Percentiles rank a stretch among this genome's conserved stretches.
phyloP scores from a whole-genome alignment of 225 moss, liverwort and hornwort genomes.

The Pleurozium schreberi region DNA sequence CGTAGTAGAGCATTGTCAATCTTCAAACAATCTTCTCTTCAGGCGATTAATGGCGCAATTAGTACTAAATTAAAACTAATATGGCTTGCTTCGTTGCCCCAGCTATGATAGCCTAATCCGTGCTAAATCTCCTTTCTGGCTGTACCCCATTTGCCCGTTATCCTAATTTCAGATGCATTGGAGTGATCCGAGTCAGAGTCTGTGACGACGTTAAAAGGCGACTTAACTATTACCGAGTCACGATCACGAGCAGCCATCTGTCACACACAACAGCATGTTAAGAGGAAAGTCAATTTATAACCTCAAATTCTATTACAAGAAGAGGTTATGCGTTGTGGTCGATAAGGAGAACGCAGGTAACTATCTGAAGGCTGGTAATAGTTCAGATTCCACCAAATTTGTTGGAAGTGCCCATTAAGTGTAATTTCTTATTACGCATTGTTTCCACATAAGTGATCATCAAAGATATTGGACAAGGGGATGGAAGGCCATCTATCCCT shows the following conservation, averaged over 20 bases:
- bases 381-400: not conserved
- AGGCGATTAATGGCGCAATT: not conserved
- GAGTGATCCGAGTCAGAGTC: slow-evolving; percentile 5
- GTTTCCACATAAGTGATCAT: not conserved
- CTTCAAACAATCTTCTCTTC: not conserved
- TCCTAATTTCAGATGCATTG: not conserved
- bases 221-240: slow-evolving; percentile 42
- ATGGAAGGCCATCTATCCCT: not conserved
- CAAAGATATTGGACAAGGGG: not conserved
- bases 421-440: not conserved
- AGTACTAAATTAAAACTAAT: not conserved
- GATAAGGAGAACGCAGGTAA: not conserved
- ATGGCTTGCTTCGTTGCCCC: not conserved
- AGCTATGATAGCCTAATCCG: not conserved
- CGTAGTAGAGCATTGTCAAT: not conserved
- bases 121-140: not conserved
- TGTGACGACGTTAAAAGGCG: slow-evolving; percentile 28
- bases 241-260: slow-evolving; percentile 58
- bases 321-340: not conserved
- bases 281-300: not conserved
- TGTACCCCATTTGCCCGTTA: not conserved
- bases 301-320: not conserved
- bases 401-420: not conserved
- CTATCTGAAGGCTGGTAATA: not conserved
- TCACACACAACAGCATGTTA: not conserved